Evolutionary conservation across 164 flowering plant species (phyloP).

Genomic region (Magnolia changhungtana): DNA sequence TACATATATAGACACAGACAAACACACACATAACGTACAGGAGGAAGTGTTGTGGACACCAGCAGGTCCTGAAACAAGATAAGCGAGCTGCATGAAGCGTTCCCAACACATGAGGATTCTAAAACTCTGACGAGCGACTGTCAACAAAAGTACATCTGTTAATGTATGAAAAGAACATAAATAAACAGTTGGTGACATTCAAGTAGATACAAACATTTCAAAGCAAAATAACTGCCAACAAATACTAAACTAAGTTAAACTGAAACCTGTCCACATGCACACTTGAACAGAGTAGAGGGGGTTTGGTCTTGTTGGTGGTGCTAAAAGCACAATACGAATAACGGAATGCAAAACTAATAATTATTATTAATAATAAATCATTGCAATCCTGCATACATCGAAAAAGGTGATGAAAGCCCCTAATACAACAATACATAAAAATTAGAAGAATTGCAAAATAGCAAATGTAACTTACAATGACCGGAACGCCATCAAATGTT

Average conservation of each 20-base stretch:
- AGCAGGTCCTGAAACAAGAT: constrained; percentile 87
- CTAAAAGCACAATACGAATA: too few species aligned
- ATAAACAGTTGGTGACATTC: neutral
- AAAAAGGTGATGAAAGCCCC: too few species aligned
- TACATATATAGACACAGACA: neutral
- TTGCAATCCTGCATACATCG: too few species aligned
- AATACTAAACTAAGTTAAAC: neutral
- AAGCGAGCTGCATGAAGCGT: constrained; percentile 61
- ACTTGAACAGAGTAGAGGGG: too few species aligned
- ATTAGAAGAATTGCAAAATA: too few species aligned
- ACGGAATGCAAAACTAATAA: too few species aligned
- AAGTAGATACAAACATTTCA: neutral
- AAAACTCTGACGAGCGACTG: constrained; percentile 83
- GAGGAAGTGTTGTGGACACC: constrained; percentile 91
- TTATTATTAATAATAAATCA: too few species aligned
- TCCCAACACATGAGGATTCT: constrained; percentile 57
- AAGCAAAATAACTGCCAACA: neutral
- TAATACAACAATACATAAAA: too few species aligned
- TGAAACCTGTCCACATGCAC: neutral
- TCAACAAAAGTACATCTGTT: constrained; percentile 16
- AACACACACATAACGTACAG: constrained; percentile 47
- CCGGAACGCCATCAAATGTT: too few species aligned
- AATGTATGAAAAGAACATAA: neutral
- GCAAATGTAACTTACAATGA: too few species aligned
- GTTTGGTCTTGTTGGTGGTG: too few species aligned